These are phyloP conservation scores for Cenchrus americanus DNA, from an alignment of 176 grass and related monocot genomes.

Conservation along the genomic window DNA sequence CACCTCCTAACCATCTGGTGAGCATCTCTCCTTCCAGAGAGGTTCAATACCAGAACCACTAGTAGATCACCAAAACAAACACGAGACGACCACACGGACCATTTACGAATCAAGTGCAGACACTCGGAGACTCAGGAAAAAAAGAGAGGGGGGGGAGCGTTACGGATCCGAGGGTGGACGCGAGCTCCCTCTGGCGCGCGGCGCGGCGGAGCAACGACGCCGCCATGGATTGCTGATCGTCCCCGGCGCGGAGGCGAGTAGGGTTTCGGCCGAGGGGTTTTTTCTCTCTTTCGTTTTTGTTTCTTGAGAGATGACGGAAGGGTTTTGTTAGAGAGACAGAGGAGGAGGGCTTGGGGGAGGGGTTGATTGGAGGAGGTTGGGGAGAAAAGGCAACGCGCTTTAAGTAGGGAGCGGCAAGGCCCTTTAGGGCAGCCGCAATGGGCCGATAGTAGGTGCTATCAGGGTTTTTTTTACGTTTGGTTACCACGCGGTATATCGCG, in stretches of 20 bases:
- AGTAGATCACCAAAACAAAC: background rate
- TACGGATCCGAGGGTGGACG: slow-evolving; percentile 61
- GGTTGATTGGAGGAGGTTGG: no score
- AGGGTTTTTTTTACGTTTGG: no score
- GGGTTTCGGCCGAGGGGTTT: slow-evolving; percentile 34
- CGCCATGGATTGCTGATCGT: slow-evolving; percentile 45
- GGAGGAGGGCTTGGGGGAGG: background rate
- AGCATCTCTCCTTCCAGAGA: background rate
- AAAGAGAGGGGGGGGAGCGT: background rate
- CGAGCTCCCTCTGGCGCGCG: slow-evolving; percentile 56
- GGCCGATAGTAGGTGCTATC: no score
- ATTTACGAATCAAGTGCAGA: background rate
- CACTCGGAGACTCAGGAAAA: background rate
- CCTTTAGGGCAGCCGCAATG: no score
- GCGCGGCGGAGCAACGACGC: slow-evolving; percentile 60
- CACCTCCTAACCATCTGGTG: background rate
- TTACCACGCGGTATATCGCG: no score
- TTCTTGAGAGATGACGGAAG: no score
- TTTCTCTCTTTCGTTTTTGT: no score
- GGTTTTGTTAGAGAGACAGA: background rate
- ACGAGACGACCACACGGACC: background rate
- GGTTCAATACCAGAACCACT: background rate
- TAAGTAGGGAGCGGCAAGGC: no score
- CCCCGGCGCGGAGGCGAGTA: slow-evolving; percentile 1
- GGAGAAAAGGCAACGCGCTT: no score